Percentiles rank a stretch among this genome's conserved stretches.
These are phyloP conservation scores for Fusarium penzigii DNA, from an alignment of 2,329 filamentous ascomycete genomes.

Conservation along the genomic window DNA sequence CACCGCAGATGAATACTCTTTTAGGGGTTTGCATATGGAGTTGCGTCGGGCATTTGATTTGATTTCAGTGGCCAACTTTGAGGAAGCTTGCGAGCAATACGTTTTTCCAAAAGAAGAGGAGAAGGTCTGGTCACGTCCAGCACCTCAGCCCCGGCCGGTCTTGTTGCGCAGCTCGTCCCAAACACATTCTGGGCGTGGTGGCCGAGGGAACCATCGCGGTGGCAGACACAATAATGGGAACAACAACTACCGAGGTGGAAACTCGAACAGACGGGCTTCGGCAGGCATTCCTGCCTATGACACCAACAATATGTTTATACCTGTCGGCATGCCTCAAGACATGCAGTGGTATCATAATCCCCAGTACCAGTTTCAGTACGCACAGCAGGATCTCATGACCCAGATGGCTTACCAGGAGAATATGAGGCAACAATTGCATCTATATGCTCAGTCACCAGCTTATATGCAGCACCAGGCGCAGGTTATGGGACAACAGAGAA, in stretches of 20 bases:
- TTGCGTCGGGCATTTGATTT: constrained; percentile 84
- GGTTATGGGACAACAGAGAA: constrained; percentile 31
- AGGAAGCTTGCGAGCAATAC: constrained; percentile 84
- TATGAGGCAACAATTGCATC: constrained; percentile 35
- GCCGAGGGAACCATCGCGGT: constrained; percentile 51
- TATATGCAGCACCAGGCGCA: constrained; percentile 34
- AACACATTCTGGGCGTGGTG: constrained; percentile 51
- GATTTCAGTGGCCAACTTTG: constrained; percentile 75
- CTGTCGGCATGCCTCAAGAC: constrained; percentile 48
- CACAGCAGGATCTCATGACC: constrained; percentile 41
- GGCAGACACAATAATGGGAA: constrained; percentile 45
- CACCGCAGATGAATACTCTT: constrained; percentile 93
- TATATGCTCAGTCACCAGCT: constrained; percentile 30
- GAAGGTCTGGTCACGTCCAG: constrained; percentile 59
- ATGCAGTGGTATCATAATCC: constrained; percentile 50
- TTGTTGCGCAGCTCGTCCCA: constrained; percentile 63
- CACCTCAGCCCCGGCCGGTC: constrained; percentile 55
- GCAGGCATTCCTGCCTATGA: constrained; percentile 55
- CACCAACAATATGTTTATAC: constrained; percentile 46
- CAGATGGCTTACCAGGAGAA: constrained; percentile 45
- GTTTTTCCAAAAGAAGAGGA: constrained; percentile 84
- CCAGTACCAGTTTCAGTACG: constrained; percentile 43
- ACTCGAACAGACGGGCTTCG: constrained; percentile 53
- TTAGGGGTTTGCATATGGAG: constrained; percentile 87
- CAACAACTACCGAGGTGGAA: constrained; percentile 45